phyloP scores from a whole-genome alignment of 305 asterid genomes.

The Fraxinus greggii region DNA sequence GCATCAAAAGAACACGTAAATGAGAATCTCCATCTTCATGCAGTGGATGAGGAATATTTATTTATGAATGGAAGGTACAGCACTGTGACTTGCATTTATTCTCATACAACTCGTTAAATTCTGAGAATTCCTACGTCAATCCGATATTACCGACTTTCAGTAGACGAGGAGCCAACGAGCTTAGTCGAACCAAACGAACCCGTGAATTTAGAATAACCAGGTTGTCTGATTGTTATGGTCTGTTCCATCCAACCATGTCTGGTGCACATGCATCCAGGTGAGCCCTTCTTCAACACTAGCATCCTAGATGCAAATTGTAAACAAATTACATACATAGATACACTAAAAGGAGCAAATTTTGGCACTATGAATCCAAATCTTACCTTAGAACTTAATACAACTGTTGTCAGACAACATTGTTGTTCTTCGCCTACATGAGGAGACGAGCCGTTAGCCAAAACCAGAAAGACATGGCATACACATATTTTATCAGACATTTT shows the following conservation, averaged over 20 bases:
- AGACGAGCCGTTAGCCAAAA: not conserved
- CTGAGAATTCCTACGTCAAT: not conserved
- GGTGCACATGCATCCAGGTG: conserved; percentile 80
- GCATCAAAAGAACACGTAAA: not conserved
- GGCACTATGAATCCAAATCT: conserved; percentile 7
- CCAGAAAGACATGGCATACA: not conserved
- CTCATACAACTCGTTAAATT: not conserved
- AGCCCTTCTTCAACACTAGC: conserved; percentile 66
- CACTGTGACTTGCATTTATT: conserved; percentile 28
- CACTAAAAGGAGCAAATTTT: not conserved
- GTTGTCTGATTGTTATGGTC: conserved; percentile 35
- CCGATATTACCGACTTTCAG: not conserved
- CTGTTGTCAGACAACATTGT: conserved; percentile 60
- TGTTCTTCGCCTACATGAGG: conserved; percentile 59
- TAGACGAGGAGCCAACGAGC: not conserved
- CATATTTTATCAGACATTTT: not conserved
- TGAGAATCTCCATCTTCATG: not conserved
- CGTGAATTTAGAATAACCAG: conserved; percentile 48
- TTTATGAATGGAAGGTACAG: conserved; percentile 2
- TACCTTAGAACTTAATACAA: conserved; percentile 72
- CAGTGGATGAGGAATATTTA: conserved; percentile 17
- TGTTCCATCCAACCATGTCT: conserved; percentile 80
- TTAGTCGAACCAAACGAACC: not conserved
- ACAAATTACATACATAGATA: conserved; percentile 3
- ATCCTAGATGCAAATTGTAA: conserved; percentile 40